Conservation (phyloP, 345 rosid genomes). For the Eucalyptus marginata region DNA sequence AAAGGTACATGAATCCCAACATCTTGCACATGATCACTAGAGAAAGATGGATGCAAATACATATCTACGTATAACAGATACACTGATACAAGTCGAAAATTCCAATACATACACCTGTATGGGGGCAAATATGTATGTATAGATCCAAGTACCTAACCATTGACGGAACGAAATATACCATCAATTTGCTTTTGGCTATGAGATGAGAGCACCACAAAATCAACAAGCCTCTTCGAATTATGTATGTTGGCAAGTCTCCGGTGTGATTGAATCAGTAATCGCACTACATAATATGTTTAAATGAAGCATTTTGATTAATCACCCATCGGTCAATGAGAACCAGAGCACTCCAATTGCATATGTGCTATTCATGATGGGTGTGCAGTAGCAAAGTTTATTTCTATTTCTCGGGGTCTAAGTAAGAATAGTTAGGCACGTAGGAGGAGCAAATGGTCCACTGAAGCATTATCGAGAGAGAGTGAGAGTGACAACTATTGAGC, state of each 20-base stretch:
- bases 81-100: too few relatives aligned
- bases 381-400: neutral
- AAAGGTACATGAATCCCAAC: too few relatives aligned
- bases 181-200: neutral
- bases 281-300: neutral
- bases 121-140: neutral
- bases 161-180: neutral
- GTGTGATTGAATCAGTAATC: too few relatives aligned
- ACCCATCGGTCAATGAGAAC: neutral
- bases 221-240: neutral
- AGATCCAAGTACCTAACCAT: too few relatives aligned
- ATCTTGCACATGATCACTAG: too few relatives aligned
- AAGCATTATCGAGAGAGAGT: neutral
- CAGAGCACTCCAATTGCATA: neutral
- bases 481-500: neutral
- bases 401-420: neutral
- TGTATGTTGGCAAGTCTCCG: neutral
- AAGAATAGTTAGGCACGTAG: neutral
- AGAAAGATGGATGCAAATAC: too few relatives aligned
- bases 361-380: slow-evolving; percentile 1
- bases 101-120: too few relatives aligned
- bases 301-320: neutral
- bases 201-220: neutral
- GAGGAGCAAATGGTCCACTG: too few relatives aligned
- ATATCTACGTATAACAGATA: too few relatives aligned